A percentile compares a stretch with the other conserved stretches of the same genome.
Evolutionary conservation across 2,329 filamentous ascomycete genomes (phyloP).

Genomic region (Sclerotinia minor): DNA sequence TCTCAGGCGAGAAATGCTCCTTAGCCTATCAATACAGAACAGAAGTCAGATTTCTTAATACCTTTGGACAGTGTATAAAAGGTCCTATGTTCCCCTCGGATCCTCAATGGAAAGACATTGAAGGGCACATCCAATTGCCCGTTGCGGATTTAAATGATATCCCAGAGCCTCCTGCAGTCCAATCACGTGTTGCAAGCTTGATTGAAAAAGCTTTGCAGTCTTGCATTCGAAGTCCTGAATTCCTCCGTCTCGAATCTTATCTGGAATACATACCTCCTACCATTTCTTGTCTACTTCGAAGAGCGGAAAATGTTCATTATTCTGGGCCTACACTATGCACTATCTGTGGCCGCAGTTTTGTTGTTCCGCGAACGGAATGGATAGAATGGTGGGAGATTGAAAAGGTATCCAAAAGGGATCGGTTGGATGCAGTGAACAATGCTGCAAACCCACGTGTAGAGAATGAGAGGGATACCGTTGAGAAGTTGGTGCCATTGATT

Average conservation of each 20-base stretch:
- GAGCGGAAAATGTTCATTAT: slow-evolving; percentile 46
- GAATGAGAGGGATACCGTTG: slow-evolving; percentile 39
- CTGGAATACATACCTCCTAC: slow-evolving; percentile 33
- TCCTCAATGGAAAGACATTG: slow-evolving; percentile 12
- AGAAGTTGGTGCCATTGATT: slow-evolving; percentile 42
- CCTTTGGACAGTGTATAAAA: slow-evolving; percentile 36
- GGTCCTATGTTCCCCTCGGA: slow-evolving; percentile 35
- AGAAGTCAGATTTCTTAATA: slow-evolving; percentile 38
- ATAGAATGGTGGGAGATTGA: slow-evolving; percentile 60
- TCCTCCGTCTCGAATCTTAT: slow-evolving; percentile 33
- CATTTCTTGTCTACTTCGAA: slow-evolving; percentile 31
- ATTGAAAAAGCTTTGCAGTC: slow-evolving; percentile 38
- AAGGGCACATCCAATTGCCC: slow-evolving; percentile 24
- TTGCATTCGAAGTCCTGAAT: slow-evolving; percentile 33
- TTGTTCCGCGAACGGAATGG: slow-evolving; percentile 58
- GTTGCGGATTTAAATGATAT: slow-evolving; percentile 30
- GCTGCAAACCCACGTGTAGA: slow-evolving; percentile 32
- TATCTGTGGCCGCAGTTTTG: slow-evolving; percentile 50
- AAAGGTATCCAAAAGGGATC: slow-evolving; percentile 28
- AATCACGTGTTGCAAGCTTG: slow-evolving; percentile 39
- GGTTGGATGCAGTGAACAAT: neutral
- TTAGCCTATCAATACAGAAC: slow-evolving; percentile 37
- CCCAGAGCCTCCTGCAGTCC: slow-evolving; percentile 31
- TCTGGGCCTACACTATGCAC: slow-evolving; percentile 54
- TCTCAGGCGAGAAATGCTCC: slow-evolving; percentile 5